Evolutionary conservation across 1,284 basidiomycete species (phyloP), one percentile per base, ranked within the genome.

Genomic region (Ceratobasidium sp.): DNA sequence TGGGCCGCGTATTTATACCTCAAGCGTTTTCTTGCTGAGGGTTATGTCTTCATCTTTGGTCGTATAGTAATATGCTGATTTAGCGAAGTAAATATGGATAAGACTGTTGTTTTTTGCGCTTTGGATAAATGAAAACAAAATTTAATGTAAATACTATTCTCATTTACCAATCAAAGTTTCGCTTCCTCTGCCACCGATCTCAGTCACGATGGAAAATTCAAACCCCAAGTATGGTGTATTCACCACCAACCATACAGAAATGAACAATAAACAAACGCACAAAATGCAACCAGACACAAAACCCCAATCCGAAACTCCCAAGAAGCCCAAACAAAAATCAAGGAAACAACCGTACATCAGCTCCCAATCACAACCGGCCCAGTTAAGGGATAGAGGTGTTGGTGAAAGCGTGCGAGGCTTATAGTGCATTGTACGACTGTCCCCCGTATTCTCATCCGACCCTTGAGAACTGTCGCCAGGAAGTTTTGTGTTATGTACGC

Each of bases 391-490:
- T 87, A 53, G 58, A 48, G 31, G 71, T 89, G 92, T 93, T 93
- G 92, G 92, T 93, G 84, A 84, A 93, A 93, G 92, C 92, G 92
- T 93, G 92, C 92, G 91, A 88, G 90, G 91, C 92, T 92, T 92
- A 87, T 91, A 88, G 81, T 92, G 92, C 91, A 91, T 90, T 89
- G 85, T 88, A 78, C 71, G 75, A 49, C 72, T 46, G 65, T 53
- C 63, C 74, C 58, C 56, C 5, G n/a, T 1, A 8, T 22, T 24
- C 22, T 24, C 48, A n/a, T 22, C n/a, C 48, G n/a, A 22, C 48
- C 8, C 31, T 49, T 49, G 5, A 49, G 22, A 9, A 49, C 22
- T n/a, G 22, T 22, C n/a, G 48, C 6, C 22, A 22, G 22, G 48
- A 49, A n/a, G 19, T 22, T 49, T 24, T n/a, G 48, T 22, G 48